Evolutionary conservation across 1,284 basidiomycete genomes (phyloP), one percentile per base, ranked within the genome.

Genomic region (Vanrija humicola): DNA sequence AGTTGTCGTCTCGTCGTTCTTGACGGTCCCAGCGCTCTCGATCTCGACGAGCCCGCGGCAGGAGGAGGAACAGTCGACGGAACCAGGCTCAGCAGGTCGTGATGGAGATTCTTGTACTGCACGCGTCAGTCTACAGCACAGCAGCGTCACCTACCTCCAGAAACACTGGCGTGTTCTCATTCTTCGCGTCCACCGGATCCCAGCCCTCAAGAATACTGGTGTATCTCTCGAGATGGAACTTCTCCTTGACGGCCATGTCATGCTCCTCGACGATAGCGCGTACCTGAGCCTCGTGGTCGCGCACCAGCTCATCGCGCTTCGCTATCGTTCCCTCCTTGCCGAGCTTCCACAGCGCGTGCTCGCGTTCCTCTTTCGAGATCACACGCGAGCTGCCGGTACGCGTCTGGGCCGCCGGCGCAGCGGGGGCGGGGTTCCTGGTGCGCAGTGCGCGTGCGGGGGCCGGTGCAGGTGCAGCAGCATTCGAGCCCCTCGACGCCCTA

Each of bases 161-260:
- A 67, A 88, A 92, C 6, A 88, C 88, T 34, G 79, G 75, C 8
- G 87, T 86, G 28, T 83, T 82, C 64, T 92, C 89, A 55, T 78
- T 64, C 69, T 91, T 91, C 8, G 88, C 88, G 38, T 78, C 88
- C 70, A 80, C 76, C 2, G 89, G 90, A 71, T 92, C 82, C 73
- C 85, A 94, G 6, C 80, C 73, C 14, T 69, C 80, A 42, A 90
- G 76, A 76, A 93, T 80, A 23, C 82, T 84, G 4, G 84, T 81
- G 67, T 87, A 93, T 55, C 86, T 80, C 63, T 92, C 86, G 74
- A 93, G 79, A 66, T 94, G 90, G 73, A 92, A 94, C 54, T 84
- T 80, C 72, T 95, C 89, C 58, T 90, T 83, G 50, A 93, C 88
- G 72, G 88, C 74, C 64, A 82, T 81, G 74, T 92, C 90, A 77